Percentiles rank a stretch among this genome's conserved stretches.
phyloP scores from a whole-genome alignment of 768 basidiomycete species.

The Russula compacta region DNA sequence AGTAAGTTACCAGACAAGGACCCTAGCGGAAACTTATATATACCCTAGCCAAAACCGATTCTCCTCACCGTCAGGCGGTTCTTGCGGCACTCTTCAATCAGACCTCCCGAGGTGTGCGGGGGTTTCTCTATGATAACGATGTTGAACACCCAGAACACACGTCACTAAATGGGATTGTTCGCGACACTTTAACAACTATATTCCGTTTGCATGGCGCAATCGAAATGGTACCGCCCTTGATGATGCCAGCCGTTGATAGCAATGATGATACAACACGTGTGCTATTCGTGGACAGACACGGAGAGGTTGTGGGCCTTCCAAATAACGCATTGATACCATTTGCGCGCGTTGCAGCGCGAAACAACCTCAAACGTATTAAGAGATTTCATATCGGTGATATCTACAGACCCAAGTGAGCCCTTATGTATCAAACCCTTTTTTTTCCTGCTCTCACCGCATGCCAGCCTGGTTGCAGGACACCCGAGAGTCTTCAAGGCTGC shows the following conservation, averaged over 20 bases:
- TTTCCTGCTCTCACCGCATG: constrained; percentile 2
- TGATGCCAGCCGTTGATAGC: constrained; percentile 60
- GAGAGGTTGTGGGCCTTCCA: constrained; percentile 65
- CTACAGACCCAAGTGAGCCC: constrained; percentile 53
- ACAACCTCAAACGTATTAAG: constrained; percentile 62
- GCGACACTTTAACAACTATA: constrained; percentile 64
- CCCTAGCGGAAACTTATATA: background rate
- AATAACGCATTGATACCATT: constrained; percentile 68
- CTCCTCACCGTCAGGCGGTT: constrained; percentile 71
- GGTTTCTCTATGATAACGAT: constrained; percentile 68
- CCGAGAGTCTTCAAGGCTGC: constrained; percentile 67
- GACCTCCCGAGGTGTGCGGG: constrained; percentile 51
- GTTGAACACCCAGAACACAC: constrained; percentile 60
- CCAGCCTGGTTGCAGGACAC: constrained; percentile 59
- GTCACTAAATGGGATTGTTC: constrained; percentile 62
- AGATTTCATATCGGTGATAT: constrained; percentile 72
- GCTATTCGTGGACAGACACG: constrained; percentile 70
- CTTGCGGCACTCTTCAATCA: constrained; percentile 73
- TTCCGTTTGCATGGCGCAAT: constrained; percentile 89
- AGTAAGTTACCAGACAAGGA: constrained; percentile 33
- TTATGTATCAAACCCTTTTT: background rate
- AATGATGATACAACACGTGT: constrained; percentile 61
- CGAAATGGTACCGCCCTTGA: constrained; percentile 75
- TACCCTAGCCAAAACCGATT: constrained; percentile 61
- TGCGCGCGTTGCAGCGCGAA: constrained; percentile 72